A percentile compares a stretch with the other conserved stretches of the same genome.
phyloP scores from a whole-genome alignment of 257 asterid genomes.

The Euphrasia confusa region DNA sequence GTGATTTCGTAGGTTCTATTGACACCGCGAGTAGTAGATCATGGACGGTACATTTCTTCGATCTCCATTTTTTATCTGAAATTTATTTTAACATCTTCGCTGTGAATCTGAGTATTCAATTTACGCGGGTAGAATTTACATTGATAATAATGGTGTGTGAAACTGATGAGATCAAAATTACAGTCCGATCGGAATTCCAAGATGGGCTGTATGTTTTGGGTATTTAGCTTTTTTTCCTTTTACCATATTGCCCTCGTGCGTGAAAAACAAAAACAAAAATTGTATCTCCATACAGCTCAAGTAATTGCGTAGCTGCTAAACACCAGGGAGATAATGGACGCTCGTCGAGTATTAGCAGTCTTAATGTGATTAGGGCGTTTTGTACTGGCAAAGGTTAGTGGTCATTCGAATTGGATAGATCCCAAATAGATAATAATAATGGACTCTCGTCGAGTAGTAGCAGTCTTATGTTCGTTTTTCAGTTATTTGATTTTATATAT shows the following conservation, averaged over 20 bases:
- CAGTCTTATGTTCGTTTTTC: neutral
- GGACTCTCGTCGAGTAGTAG: no score
- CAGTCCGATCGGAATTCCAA: neutral
- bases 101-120: neutral
- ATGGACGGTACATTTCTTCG: constrained; percentile 35
- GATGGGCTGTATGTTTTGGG: neutral
- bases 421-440: neutral
- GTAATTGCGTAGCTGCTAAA: constrained; percentile 46
- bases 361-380: constrained; percentile 49
- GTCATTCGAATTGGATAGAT: neutral
- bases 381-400: constrained; percentile 64
- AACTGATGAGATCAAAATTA: neutral
- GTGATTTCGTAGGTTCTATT: constrained; percentile 26
- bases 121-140: neutral
- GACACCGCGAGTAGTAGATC: constrained; percentile 23
- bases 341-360: constrained; percentile 35
- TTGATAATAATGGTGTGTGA: neutral
- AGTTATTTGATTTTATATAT: neutral
- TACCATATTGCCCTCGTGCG: neutral
- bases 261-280: neutral
- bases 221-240: constrained; percentile 1
- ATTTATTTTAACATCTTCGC: neutral
- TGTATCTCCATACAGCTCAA: constrained; percentile 50
- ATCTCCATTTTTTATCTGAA: neutral
- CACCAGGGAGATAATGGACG: constrained; percentile 36